Conservation (phyloP, 352 stramenopile species). For the Phytophthora rubi region DNA sequence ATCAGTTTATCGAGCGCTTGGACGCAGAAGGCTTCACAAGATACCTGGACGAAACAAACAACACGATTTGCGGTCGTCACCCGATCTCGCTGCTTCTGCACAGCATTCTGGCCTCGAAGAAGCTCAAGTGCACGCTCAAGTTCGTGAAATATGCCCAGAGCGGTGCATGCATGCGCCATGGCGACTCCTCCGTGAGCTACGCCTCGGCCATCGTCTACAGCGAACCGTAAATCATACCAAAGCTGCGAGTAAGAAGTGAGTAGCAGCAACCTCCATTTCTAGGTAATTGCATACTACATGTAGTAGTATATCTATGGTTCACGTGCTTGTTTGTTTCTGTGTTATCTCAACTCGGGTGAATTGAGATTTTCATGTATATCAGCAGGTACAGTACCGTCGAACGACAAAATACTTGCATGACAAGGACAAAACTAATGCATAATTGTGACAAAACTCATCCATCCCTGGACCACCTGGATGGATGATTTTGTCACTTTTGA, state of each 20-base stretch:
- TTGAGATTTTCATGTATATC: neutral
- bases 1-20: slow-evolving; percentile 91
- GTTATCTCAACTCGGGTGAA: neutral
- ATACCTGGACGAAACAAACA: slow-evolving; percentile 95
- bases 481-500: too few species aligned
- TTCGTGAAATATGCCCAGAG: slow-evolving; percentile 96
- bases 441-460: too few species aligned
- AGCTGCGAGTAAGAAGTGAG: neutral
- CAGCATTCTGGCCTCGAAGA: slow-evolving; percentile 56
- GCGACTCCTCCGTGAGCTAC: slow-evolving; percentile 95
- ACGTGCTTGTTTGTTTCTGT: neutral
- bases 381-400: too few species aligned
- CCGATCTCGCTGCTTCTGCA: slow-evolving; percentile 90
- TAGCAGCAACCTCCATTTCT: slow-evolving; percentile 7
- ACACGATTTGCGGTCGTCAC: slow-evolving; percentile 98
- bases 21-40: slow-evolving; percentile 91
- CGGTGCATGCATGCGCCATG: slow-evolving; percentile 80
- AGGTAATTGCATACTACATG: slow-evolving; percentile 22
- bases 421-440: too few species aligned
- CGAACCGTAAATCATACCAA: slow-evolving; percentile 39
- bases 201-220: slow-evolving; percentile 91
- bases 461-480: too few species aligned
- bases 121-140: slow-evolving; percentile 78
- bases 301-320: slow-evolving; percentile 2
- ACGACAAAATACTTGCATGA: too few species aligned